Base-by-base conservation (phyloP, 495 filamentous ascomycete genomes). In the Cryomyces minteri region DNA sequence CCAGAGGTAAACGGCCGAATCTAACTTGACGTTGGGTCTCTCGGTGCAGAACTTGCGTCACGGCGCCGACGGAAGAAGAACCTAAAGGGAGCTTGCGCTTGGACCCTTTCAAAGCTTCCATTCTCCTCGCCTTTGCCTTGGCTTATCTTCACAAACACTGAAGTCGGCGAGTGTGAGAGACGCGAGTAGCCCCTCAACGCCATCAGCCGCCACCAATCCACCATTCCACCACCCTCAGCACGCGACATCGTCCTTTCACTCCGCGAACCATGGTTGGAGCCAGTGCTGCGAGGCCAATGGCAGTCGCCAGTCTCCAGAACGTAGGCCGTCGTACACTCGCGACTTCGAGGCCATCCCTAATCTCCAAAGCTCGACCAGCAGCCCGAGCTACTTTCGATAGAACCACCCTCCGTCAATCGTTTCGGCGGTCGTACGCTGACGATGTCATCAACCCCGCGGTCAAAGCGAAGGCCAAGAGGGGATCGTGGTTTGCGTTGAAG, bases 401-500 rank as follows among this genome's bases (percentile, higher is more conserved):
- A 6, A 33, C 52, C 12, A 31, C 18, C 6, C 32, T 52, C 6
- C 51, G 41, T n/a, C 41, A 54, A 34, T 36, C 29, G 11, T 57
- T 57, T 28, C 43, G 50, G 14, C 40, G 54, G 11, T 31, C 37
- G 6, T 54, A 54, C 32, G 52, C 49, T 10, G 54, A 57, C 32
- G 40, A 31, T n/a, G 18, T 31, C 36, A 31, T 37, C 11, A 48
- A 43, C 31, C 40, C 51, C 10, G 52, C 43, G 45, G 42, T 47
- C 14, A 43, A 54, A 50, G n/a, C 50, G 12, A 58, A 52, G 34
- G 52, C 50, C 10, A 67, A 63, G 58, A 60, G 50, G 53, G 39
- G 50, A 39, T 49, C 50, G 9, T 58, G 58, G 49, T 18, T 51
- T 5, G 62, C 72, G 46, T 58, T 87, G 48, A 66, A 67, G 54